A percentile compares a stretch with the other conserved stretches of the same genome.
Evolutionary conservation across 257 asterid genomes (phyloP).

Genomic region (Datura wrightii): DNA sequence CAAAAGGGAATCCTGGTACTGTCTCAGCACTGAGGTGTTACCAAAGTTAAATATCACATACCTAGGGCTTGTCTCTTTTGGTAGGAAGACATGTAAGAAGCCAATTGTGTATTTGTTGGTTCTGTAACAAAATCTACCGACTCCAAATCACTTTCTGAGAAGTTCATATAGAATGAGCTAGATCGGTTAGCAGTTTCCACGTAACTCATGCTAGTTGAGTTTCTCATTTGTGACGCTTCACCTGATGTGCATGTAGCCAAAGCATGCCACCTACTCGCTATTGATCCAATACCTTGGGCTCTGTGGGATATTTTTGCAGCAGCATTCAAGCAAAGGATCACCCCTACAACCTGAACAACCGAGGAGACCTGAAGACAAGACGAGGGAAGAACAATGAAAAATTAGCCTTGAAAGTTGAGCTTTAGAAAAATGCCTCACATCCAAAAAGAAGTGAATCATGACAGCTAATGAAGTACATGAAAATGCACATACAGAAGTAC

Average conservation of each 20-base stretch:
- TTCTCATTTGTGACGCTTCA: slow-evolving; percentile 51
- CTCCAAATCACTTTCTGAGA: slow-evolving; percentile 78
- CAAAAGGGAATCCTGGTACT: background rate
- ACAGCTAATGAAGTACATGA: slow-evolving; percentile 3
- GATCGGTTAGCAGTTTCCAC: slow-evolving; percentile 38
- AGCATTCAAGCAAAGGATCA: slow-evolving; percentile 71
- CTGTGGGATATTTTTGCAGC: slow-evolving; percentile 85
- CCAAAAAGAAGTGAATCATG: background rate
- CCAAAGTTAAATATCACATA: slow-evolving; percentile 41
- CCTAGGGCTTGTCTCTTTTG: slow-evolving; percentile 89
- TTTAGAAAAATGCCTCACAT: background rate
- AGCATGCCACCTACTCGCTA: slow-evolving; percentile 83
- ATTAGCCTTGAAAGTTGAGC: background rate
- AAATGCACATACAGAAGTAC: slow-evolving; percentile 1
- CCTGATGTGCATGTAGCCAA: slow-evolving; percentile 60
- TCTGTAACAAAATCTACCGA: slow-evolving; percentile 60
- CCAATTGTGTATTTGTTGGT: slow-evolving; percentile 61
- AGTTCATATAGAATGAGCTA: slow-evolving; percentile 41
- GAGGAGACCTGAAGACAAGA: slow-evolving; percentile 58
- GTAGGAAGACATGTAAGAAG: slow-evolving; percentile 70
- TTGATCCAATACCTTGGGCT: slow-evolving; percentile 74
- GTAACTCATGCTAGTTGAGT: slow-evolving; percentile 49
- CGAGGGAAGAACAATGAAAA: background rate
- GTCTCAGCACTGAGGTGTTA: background rate
- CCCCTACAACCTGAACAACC: slow-evolving; percentile 70